Percentiles rank a stretch among this genome's conserved stretches.
Conservation (phyloP, 352 stramenopile genomes). For the Pilasporangium apinafurcum region DNA sequence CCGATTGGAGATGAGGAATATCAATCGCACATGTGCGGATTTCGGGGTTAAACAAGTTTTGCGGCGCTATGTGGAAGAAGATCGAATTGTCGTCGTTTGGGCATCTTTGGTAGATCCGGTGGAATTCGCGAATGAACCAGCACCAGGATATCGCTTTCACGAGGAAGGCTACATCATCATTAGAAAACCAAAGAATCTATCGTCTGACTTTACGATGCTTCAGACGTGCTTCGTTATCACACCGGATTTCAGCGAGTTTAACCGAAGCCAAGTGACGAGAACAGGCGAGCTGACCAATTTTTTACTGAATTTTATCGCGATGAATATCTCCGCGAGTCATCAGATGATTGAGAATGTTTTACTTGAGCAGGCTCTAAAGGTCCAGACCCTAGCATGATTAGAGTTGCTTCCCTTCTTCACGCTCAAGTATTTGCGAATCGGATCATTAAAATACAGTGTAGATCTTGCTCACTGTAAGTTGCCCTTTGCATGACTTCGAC, state of each 20-base stretch:
- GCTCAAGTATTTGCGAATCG: too few relatives aligned
- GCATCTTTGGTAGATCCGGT: slow-evolving; percentile 20
- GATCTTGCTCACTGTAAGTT: too few relatives aligned
- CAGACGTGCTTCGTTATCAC: slow-evolving; percentile 22
- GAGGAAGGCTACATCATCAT: slow-evolving; percentile 29
- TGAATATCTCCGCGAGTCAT: slow-evolving; percentile 30
- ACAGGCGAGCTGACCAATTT: slow-evolving; percentile 32
- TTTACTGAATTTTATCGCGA: slow-evolving; percentile 23
- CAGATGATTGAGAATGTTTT: slow-evolving; percentile 49
- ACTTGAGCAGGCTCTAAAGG: slow-evolving; percentile 24
- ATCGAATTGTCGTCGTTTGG: slow-evolving; percentile 49
- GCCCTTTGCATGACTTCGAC: too few relatives aligned
- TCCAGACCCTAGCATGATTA: too few relatives aligned
- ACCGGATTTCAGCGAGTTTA: slow-evolving; percentile 20
- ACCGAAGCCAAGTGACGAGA: too few relatives aligned
- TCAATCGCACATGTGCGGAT: slow-evolving; percentile 33
- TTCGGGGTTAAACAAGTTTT: slow-evolving; percentile 49
- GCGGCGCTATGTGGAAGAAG: slow-evolving; percentile 35
- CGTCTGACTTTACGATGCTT: slow-evolving; percentile 12
- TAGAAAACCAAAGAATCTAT: slow-evolving; percentile 9
- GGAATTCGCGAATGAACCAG: slow-evolving; percentile 18
- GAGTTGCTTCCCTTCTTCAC: too few relatives aligned
- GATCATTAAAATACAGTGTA: too few relatives aligned
- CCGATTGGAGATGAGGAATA: slow-evolving; percentile 37
- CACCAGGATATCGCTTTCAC: slow-evolving; percentile 14